A percentile compares a stretch with the other conserved stretches of the same genome.
These are phyloP conservation scores for Davidsoniella virescens DNA, from an alignment of 2,329 filamentous ascomycete species.

Conservation along the genomic window DNA sequence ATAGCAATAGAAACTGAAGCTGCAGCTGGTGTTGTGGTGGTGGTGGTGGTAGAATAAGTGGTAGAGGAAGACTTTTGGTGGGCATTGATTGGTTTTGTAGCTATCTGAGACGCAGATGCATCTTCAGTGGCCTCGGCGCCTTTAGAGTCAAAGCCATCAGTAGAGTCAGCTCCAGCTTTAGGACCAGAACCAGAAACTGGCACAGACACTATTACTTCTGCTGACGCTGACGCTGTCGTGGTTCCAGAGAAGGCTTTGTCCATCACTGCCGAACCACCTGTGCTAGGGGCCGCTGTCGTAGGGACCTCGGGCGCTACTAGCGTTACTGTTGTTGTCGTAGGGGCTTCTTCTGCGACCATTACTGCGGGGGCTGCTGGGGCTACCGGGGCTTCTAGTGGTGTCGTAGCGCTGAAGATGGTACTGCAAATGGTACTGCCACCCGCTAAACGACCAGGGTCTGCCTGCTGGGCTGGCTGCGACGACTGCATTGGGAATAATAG, in stretches of 20 bases:
- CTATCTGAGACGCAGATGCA: background rate
- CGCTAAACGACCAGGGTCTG: background rate
- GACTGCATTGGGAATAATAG: slow-evolving; percentile 3
- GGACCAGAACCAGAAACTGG: too few species aligned
- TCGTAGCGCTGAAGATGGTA: background rate
- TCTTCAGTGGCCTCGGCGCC: background rate
- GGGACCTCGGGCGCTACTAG: too few species aligned
- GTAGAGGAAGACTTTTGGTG: background rate
- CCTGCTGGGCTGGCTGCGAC: background rate
- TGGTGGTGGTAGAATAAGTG: background rate
- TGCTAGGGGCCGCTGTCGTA: too few species aligned
- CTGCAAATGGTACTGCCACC: background rate
- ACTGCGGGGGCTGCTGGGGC: background rate
- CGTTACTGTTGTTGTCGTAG: too few species aligned
- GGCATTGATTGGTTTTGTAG: too few species aligned
- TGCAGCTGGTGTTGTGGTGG: background rate
- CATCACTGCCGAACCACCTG: too few species aligned
- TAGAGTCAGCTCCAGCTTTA: too few species aligned
- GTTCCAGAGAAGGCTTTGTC: too few species aligned
- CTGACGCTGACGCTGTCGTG: too few species aligned
- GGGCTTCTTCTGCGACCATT: too few species aligned
- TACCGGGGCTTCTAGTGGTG: background rate
- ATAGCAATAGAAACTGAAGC: background rate
- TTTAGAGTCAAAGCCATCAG: too few species aligned
- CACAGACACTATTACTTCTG: too few species aligned